Conservation (phyloP, 805 yeast genomes). For the Vanderwaltozyma yarrowii region DNA sequence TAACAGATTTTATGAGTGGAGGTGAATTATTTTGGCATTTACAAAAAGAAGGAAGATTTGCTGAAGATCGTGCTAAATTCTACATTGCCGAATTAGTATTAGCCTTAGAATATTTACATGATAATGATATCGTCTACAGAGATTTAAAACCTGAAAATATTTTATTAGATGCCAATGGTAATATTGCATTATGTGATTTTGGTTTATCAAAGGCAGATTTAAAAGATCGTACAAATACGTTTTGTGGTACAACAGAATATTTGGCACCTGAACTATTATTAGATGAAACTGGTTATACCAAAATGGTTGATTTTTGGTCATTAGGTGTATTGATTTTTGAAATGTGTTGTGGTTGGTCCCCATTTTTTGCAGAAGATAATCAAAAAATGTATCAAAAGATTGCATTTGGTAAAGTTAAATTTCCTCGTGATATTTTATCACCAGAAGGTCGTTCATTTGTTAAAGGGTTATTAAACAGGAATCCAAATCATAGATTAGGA, state of each 20-base stretch:
- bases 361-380: slow-evolving; percentile 94
- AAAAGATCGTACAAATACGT: slow-evolving; percentile 85
- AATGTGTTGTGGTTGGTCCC: slow-evolving; percentile 99
- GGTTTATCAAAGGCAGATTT: slow-evolving; percentile 92
- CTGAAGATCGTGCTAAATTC: slow-evolving; percentile 90
- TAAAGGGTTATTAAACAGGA: slow-evolving; percentile 87
- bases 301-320: slow-evolving; percentile 99
- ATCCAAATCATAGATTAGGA: slow-evolving; percentile 92
- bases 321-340: slow-evolving; percentile 93
- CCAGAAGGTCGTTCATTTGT: slow-evolving; percentile 93
- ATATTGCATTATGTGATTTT: slow-evolving; percentile 93
- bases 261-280: slow-evolving; percentile 93
- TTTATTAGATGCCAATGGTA: slow-evolving; percentile 91
- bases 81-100: slow-evolving; percentile 92
- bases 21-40: slow-evolving; percentile 96
- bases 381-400: slow-evolving; percentile 99
- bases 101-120: slow-evolving; percentile 90
- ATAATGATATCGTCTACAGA: slow-evolving; percentile 90
- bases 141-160: slow-evolving; percentile 97
- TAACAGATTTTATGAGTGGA: slow-evolving; percentile 96
- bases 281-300: slow-evolving; percentile 94
- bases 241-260: slow-evolving; percentile 97
- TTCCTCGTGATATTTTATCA: slow-evolving; percentile 90
- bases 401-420: slow-evolving; percentile 95
- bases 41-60: slow-evolving; percentile 90